Conservation (phyloP, 495 filamentous ascomycete genomes). For the Chaetomium tenue region DNA sequence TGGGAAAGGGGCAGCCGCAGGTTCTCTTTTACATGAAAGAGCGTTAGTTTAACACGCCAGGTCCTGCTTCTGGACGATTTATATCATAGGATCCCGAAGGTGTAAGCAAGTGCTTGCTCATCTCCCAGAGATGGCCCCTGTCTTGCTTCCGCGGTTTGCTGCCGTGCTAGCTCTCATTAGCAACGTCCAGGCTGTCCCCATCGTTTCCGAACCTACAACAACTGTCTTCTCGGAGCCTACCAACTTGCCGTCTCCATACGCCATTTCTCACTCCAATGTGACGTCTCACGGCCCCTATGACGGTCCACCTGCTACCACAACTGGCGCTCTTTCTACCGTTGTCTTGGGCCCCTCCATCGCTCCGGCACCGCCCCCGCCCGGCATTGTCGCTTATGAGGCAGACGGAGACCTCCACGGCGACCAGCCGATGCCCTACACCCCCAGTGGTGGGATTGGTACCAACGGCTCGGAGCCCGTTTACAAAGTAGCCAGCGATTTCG, state of each 20-base stretch:
- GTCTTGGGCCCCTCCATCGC: constrained; percentile 52
- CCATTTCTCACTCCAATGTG: constrained; percentile 39
- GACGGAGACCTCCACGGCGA: constrained; percentile 65
- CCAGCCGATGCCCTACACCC: constrained; percentile 70
- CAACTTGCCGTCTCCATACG: constrained; percentile 25
- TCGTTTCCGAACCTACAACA: constrained; percentile 39
- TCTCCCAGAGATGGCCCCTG: constrained; percentile 1
- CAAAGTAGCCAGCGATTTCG: constrained; percentile 67
- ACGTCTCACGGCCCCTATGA: constrained; percentile 56
- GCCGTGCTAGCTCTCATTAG: constrained; percentile 27
- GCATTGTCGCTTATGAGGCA: constrained; percentile 62
- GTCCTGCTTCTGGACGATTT: too few relatives aligned
- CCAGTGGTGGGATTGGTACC: constrained; percentile 75
- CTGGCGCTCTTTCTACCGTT: constrained; percentile 54
- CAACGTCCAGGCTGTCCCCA: constrained; percentile 32
- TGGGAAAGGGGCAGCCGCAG: too few relatives aligned
- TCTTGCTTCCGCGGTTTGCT: not conserved
- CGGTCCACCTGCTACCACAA: constrained; percentile 58
- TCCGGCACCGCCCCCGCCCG: constrained; percentile 46
- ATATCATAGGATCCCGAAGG: too few relatives aligned
- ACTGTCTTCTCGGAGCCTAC: constrained; percentile 33
- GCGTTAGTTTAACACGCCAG: not conserved
- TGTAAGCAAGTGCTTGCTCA: not conserved
- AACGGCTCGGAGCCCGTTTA: constrained; percentile 75
- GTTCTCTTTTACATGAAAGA: not conserved